A percentile compares a stretch with the other conserved stretches of the same genome.
phyloP scores from a whole-genome alignment of 2,329 filamentous ascomycete species.

The Neofusicoccum parvum region DNA sequence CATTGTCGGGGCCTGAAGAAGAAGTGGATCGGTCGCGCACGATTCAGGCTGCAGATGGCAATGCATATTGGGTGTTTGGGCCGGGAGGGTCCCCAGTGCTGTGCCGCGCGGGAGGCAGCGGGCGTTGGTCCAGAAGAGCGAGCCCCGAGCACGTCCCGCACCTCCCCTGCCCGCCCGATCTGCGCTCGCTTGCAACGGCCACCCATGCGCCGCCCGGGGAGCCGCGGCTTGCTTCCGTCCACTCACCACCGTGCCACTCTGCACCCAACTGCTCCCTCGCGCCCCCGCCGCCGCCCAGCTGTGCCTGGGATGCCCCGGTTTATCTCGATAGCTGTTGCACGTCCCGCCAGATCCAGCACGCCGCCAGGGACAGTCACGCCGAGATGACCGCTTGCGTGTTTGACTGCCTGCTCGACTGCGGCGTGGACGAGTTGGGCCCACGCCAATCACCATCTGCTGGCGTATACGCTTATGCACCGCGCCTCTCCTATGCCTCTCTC shows the following conservation, averaged over 20 bases:
- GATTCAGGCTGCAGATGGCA: background rate
- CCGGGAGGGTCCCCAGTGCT: no score
- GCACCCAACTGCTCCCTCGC: no score
- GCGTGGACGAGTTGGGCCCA: background rate
- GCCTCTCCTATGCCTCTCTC: background rate
- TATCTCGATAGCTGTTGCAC: background rate
- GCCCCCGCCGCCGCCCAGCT: no score
- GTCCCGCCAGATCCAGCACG: background rate
- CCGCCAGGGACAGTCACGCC: background rate
- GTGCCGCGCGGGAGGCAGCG: no score
- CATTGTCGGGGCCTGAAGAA: slow-evolving; percentile 5
- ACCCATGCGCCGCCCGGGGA: background rate
- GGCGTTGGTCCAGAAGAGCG: no score
- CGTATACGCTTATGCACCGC: background rate
- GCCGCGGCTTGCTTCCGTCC: slow-evolving; percentile 6
- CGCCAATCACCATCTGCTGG: background rate
- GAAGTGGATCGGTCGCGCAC: slow-evolving; percentile 11
- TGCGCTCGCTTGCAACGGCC: background rate
- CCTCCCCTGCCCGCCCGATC: no score
- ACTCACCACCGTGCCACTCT: background rate
- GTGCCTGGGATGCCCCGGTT: background rate
- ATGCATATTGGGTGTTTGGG: background rate
- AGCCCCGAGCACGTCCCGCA: no score
- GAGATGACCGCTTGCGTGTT: background rate
- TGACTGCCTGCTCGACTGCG: background rate